Conservation (phyloP, 331 rosid genomes). For the Cydonia oblonga region DNA sequence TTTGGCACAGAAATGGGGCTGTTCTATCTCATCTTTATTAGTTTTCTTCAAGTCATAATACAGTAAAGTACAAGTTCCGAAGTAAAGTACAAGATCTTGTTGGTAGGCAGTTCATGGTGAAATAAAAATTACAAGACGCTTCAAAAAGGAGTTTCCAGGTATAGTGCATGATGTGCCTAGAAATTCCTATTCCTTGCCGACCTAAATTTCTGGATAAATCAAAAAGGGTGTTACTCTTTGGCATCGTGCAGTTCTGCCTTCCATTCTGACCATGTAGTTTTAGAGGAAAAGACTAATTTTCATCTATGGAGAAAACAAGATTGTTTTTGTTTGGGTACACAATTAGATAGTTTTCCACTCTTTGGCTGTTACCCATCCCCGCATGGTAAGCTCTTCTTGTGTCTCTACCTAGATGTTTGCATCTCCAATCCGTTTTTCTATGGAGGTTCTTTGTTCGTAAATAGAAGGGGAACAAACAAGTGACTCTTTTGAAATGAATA, state of each 20-base stretch:
- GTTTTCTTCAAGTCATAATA: no score
- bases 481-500: background rate
- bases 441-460: background rate
- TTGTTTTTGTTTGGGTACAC: background rate
- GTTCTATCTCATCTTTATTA: no score
- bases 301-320: background rate
- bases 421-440: background rate
- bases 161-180: background rate
- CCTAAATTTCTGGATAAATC: background rate
- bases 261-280: background rate
- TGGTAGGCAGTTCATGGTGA: no score
- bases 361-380: background rate
- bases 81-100: no score
- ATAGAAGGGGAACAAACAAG: background rate
- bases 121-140: no score
- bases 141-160: background rate
- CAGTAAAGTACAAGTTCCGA: no score
- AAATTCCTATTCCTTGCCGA: background rate
- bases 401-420: background rate
- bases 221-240: background rate
- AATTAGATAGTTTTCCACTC: background rate
- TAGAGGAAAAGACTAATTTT: background rate
- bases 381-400: background rate
- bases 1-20: no score
- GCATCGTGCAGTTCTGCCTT: background rate